Base-by-base conservation (phyloP, 192 early-diverging fungal genomes). In the Gonapodya prolifera region DNA sequence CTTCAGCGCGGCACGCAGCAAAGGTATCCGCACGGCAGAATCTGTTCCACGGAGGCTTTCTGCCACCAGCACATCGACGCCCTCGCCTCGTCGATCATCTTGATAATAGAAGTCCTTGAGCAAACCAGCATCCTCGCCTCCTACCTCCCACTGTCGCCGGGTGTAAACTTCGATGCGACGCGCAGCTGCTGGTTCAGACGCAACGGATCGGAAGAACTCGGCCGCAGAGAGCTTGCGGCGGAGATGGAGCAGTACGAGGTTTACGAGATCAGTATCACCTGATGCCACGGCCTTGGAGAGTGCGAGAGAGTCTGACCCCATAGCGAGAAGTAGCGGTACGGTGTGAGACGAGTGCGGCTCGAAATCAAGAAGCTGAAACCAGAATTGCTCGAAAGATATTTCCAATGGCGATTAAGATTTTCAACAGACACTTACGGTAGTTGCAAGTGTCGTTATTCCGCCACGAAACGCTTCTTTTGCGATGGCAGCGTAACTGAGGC, bases 71-170 rank as follows among this genome's bases (percentile, higher is more conserved):
- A 83, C n/a, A 80, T 87, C 35, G 69, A 94, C 88, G 77, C 84
- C 84, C 70, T 95, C 83, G 28, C 90, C 82, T 45, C 83, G 76
- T 74, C 92, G 86, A 86, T 99, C 98, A 79, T 97, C 94, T 81
- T 99, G 96, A 79, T 93, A 98, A 83, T 99, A 99, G 79, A 96
- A 99, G 80, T 98, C 92, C 69, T 91, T 90, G 69, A 99, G 86
- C 0, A 97, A 80, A 18, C 92, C 88, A 30, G 86, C 81, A 36
- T 92, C 90, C 45, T 61, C 45, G 23, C 45, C 45, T 8, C 45
- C 45, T 8, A 61, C 45, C 23, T 61, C 45, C 45, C 45, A 61
- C 78, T 92, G 91, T 33, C 93, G 83, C 33, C 87, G 87, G 84
- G 90, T 90, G 81, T 97, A 98, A 8, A 87, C 85, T 81, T 97